Percentiles rank a stretch among this genome's conserved stretches.
Evolutionary conservation across 2,329 filamentous ascomycete species (phyloP).

Genomic region (Trichoderma citrinoviride): DNA sequence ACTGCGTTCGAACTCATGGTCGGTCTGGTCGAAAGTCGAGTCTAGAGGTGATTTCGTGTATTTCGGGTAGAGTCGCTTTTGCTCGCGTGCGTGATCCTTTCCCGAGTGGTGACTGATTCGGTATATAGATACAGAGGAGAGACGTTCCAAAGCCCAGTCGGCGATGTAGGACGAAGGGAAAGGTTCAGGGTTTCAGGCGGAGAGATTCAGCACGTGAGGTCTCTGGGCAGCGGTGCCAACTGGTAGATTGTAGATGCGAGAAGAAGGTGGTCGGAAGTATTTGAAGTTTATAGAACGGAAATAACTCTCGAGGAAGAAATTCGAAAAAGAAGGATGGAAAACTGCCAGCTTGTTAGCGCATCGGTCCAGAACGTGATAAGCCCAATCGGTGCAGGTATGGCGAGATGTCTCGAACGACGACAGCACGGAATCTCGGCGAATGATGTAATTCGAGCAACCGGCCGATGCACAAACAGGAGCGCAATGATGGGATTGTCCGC

Average conservation of each 20-base stretch:
- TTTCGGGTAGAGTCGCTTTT: neutral
- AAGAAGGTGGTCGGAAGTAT: neutral
- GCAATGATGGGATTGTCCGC: neutral
- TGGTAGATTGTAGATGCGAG: neutral
- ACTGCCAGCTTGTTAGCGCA: constrained; percentile 6
- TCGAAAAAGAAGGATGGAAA: constrained; percentile 6
- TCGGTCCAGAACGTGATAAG: neutral
- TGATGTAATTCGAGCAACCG: constrained; percentile 6
- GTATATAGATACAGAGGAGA: neutral
- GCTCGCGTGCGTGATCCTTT: neutral
- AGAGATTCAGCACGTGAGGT: constrained; percentile 14
- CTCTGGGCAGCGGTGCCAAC: neutral
- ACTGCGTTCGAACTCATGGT: constrained; percentile 52
- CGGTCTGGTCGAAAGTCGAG: neutral
- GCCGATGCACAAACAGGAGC: neutral
- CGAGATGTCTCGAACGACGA: constrained; percentile 6
- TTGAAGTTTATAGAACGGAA: neutral
- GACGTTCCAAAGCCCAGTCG: constrained; percentile 19
- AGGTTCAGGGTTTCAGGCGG: neutral
- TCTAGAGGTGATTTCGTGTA: neutral
- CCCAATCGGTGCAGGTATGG: neutral
- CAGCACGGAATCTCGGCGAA: neutral
- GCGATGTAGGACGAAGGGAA: neutral
- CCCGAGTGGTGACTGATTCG: neutral
- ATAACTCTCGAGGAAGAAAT: neutral